These are phyloP conservation scores for Leptoxyphium fumago DNA, from an alignment of 2,329 filamentous ascomycete species.

Conservation along the genomic window DNA sequence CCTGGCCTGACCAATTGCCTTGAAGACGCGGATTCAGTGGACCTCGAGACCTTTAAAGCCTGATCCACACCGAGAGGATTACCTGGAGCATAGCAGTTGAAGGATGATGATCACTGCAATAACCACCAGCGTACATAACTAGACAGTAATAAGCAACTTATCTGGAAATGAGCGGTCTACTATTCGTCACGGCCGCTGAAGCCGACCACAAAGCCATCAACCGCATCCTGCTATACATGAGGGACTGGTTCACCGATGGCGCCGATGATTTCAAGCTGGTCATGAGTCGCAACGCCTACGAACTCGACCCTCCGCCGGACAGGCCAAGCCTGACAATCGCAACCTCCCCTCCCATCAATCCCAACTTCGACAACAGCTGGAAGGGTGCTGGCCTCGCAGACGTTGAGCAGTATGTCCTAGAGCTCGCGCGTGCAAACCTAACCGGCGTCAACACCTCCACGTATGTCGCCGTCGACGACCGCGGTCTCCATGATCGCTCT, in stretches of 20 bases:
- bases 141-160: background rate
- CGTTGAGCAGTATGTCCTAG: conserved; percentile 6
- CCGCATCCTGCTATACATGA: conserved; percentile 5
- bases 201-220: conserved; percentile 7
- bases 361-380: conserved; percentile 5
- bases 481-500: conserved; percentile 2
- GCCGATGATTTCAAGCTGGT: conserved; percentile 4
- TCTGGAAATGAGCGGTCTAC: background rate
- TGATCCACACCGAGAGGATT: no score
- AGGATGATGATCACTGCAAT: no score
- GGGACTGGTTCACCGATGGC: conserved; percentile 4
- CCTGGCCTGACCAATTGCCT: no score
- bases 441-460: conserved; percentile 1
- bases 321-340: background rate
- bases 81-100: no score
- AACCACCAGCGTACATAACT: no score
- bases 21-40: no score
- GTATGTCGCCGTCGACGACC: conserved; percentile 4
- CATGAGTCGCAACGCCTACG: conserved; percentile 4
- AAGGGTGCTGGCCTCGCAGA: conserved; percentile 4
- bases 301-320: conserved; percentile 1
- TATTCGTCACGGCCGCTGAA: conserved; percentile 7
- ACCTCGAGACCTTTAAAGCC: no score
- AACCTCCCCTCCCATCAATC: conserved; percentile 1
- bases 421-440: background rate